These are phyloP conservation scores for Lagerstroemia speciosa DNA, from an alignment of 345 rosid genomes.

Conservation along the genomic window DNA sequence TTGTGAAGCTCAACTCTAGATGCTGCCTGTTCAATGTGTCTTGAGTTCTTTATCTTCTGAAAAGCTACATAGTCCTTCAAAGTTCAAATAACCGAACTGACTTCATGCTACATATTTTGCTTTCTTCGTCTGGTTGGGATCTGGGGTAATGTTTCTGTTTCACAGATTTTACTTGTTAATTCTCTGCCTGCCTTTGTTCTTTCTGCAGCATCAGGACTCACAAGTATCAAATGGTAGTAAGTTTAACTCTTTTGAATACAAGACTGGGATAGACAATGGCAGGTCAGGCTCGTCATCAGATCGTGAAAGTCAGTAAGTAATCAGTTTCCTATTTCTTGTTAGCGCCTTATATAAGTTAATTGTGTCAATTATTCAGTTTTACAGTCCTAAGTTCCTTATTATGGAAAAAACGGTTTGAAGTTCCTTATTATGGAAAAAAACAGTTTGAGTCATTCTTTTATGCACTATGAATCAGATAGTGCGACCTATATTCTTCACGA, in stretches of 20 bases:
- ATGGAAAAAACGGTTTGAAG: neutral
- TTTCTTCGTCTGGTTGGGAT: neutral
- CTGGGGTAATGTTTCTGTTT: neutral
- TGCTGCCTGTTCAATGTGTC: neutral
- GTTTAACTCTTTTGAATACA: constrained; percentile 86
- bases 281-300: constrained; percentile 94
- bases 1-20: neutral
- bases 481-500: neutral
- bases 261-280: constrained; percentile 86
- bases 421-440: neutral
- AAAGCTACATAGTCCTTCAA: neutral
- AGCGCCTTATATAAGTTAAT: neutral
- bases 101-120: neutral
- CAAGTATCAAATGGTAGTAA: constrained; percentile 71
- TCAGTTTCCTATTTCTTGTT: neutral
- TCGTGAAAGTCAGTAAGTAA: constrained; percentile 95
- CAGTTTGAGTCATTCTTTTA: neutral
- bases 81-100: neutral
- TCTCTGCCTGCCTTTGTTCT: neutral
- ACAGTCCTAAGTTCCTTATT: neutral
- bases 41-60: neutral
- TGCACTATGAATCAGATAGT: neutral
- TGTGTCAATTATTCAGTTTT: neutral
- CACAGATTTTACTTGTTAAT: neutral
- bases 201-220: constrained; percentile 84